Evolutionary conservation across 352 stramenopile species (phyloP).

Genomic region (Pythium aristosporum): DNA sequence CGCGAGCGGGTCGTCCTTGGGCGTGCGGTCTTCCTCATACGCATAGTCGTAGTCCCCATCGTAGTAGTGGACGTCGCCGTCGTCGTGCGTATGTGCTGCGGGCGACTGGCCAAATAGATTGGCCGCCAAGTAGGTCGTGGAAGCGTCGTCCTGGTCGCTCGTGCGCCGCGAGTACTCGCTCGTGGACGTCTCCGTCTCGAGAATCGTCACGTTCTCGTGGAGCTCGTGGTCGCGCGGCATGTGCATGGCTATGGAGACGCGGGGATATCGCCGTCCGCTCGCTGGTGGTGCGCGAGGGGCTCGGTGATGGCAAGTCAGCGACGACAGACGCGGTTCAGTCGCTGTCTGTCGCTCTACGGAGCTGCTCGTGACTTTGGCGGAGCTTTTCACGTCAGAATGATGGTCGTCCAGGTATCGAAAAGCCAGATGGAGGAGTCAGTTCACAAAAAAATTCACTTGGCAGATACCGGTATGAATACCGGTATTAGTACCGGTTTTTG

Average conservation of each 20-base stretch:
- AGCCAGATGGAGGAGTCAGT: constrained; percentile 11
- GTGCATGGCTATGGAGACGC: not conserved
- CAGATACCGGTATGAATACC: not conserved
- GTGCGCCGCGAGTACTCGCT: constrained; percentile 22
- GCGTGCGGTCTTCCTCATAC: constrained; percentile 25
- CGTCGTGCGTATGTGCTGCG: constrained; percentile 6
- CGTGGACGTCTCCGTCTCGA: constrained; percentile 32
- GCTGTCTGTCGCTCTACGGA: not conserved
- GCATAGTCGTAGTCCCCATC: constrained; percentile 20
- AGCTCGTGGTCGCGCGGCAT: not conserved
- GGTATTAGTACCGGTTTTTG: not conserved
- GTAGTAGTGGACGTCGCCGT: constrained; percentile 7
- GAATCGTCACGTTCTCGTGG: constrained; percentile 30
- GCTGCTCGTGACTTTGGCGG: not conserved
- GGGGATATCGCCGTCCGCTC: not conserved
- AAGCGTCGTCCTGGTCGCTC: constrained; percentile 24
- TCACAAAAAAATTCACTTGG: not conserved
- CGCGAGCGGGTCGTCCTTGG: constrained; percentile 21
- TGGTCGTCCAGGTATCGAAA: not conserved
- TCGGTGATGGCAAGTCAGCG: not conserved
- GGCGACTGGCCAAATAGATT: constrained; percentile 23
- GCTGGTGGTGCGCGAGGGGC: not conserved
- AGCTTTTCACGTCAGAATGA: not conserved
- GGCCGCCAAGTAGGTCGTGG: constrained; percentile 27
- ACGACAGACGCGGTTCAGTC: not conserved